These are phyloP conservation scores for Melampsora occidentalis DNA, from an alignment of 1,284 basidiomycete species.

Conservation along the genomic window DNA sequence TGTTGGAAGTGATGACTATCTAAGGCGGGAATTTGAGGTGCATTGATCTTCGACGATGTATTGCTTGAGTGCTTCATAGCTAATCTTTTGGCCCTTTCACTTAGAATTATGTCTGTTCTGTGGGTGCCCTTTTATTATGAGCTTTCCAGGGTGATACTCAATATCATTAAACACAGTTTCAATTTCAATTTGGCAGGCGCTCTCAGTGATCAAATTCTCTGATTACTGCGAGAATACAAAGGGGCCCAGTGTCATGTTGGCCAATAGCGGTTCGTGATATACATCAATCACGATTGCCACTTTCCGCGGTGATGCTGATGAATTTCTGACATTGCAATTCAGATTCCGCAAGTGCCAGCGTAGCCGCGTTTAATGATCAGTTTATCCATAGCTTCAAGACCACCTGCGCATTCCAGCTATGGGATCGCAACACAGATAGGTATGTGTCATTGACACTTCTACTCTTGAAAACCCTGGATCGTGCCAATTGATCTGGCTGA, in stretches of 20 bases:
- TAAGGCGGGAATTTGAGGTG: constrained; percentile 79
- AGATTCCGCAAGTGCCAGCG: constrained; percentile 52
- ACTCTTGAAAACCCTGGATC: too few species aligned
- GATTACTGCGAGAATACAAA: constrained; percentile 63
- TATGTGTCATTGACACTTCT: neutral
- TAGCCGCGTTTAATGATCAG: constrained; percentile 68
- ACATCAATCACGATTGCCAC: too few species aligned
- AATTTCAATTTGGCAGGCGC: constrained; percentile 51
- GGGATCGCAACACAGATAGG: constrained; percentile 76
- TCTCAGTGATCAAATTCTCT: constrained; percentile 79
- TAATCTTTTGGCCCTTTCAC: constrained; percentile 58
- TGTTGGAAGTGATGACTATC: constrained; percentile 41
- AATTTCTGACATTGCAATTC: neutral
- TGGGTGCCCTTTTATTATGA: constrained; percentile 4
- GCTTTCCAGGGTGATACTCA: neutral
- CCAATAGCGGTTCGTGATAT: constrained; percentile 48
- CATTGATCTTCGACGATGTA: constrained; percentile 47
- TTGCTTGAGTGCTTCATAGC: constrained; percentile 7
- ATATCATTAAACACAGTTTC: neutral
- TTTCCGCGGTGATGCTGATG: too few species aligned
- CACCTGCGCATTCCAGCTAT: constrained; percentile 78
- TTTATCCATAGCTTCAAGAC: constrained; percentile 80
- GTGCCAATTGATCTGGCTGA: too few species aligned
- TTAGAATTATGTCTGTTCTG: constrained; percentile 77
- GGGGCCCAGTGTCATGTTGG: constrained; percentile 60